Base-by-base conservation (phyloP, 2,329 filamentous ascomycete genomes). In the Emergomyces orientalis region DNA sequence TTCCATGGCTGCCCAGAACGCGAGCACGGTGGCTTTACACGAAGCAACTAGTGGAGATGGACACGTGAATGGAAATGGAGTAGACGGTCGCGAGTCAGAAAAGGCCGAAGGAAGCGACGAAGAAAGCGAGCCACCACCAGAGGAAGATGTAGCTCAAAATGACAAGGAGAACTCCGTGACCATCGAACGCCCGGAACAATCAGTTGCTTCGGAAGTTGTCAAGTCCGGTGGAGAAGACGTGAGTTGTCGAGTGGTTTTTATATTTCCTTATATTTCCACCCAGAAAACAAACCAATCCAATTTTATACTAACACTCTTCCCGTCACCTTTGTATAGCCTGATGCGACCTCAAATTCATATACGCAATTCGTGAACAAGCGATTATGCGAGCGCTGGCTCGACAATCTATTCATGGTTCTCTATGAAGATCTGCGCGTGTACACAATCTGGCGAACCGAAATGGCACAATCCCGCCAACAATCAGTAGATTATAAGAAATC, bases 381-480 rank as follows among this genome's bases (percentile, higher is more conserved):
- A 0, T 84, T 99, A 0, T 99, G 94, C 72, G 94, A 99, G 77
- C 87, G 94, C 69, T 99, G 94, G 94, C 84, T 99, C 2, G 94
- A 99, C 76, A 97, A 96, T 71, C 83, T 99, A 27, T 99, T 99
- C 79, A 99, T 99, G 94, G 94, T 97, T 0, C 83, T 99, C 2
- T 99, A 99, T 74, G 94, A 99, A 75, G 94, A 99, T 72, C 83
- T 99, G 22, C 90, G 94, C 59, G 93, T 99, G 55, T 99, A 99
- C 80, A 99, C 94, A 14, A 99, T 99, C 75, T 99, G 94, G 94
- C 88, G 94, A 63, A 97, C 94, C 0, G 94, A 99, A 75, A 94
- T 97, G 86, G 90, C 91, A 0, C 93, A 97, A 74, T 97, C 92
- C 73, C 88, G 90, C 27, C 90, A 93, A 61, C 93, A 97, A 75